Base-by-base conservation (phyloP, 2,329 filamentous ascomycete species). In the Lasiodiplodia theobromae region DNA sequence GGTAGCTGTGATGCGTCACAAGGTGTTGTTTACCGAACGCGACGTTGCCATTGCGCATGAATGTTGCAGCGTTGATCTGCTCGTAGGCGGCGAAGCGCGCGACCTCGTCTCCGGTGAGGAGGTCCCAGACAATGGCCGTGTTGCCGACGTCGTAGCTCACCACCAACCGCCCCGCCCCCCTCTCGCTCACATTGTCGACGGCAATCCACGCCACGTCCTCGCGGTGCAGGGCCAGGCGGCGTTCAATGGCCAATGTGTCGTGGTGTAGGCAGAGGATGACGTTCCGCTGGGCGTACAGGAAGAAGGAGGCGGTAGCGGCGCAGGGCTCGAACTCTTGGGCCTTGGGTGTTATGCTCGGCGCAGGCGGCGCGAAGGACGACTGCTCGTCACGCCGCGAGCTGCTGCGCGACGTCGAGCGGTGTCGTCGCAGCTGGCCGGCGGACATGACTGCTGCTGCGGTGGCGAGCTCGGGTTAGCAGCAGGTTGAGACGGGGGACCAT, bases 31-130 rank as follows among this genome's bases (percentile, higher is more conserved):
- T 85, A 97, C 95, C 96, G 84, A 98, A 98, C 47, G 93, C 95
- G 72, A 99, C 91, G 81, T 97, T 97, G 67, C 96, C 96, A 81
- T 97, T 97, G 54, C 91, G 88, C 94, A 99, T 97, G 93, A 96
- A 99, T 14, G 92, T 86, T 47, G 94, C 95, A 37, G 93, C 91
- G 25, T 90, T 90, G 71, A 98, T 86, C 72, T 92, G 88, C 76
- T 97, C 93, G 76, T 97, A 97, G 0, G 94, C 96, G 28, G 91
- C 90, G 82, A 98, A 98, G n/a, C 94, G 88, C 49, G 95, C 90
- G 69, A 97, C 87, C 80, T 97, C 94, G 69, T 94, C 90, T 60
- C 96, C 96, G 0, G 93, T 96, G 82, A 96, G 89, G 70, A 97
- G 86, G 81, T 99, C 95, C 96, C 96, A 99, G 8, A 98, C 93